Conservation (phyloP, 2,329 filamentous ascomycete species). For the Colletotrichum coccodes region DNA sequence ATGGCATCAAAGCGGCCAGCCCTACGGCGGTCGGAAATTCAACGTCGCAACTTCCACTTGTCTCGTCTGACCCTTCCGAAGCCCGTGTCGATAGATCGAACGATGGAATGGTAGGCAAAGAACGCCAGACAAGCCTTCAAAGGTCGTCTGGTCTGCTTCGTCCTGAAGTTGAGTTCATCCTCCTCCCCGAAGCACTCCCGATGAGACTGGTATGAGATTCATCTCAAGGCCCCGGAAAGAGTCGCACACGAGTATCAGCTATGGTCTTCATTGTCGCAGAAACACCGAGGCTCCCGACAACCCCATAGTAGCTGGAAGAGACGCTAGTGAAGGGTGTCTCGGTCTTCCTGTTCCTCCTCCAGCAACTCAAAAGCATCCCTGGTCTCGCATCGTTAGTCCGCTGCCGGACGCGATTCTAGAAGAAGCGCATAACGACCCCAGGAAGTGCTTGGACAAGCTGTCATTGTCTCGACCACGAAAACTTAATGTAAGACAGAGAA, state of each 20-base stretch:
- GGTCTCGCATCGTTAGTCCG: neutral
- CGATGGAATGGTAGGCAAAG: neutral
- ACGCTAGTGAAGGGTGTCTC: neutral
- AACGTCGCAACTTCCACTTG: slow-evolving; percentile 5
- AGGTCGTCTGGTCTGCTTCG: slow-evolving; percentile 9
- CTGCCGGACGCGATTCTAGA: slow-evolving; percentile 5
- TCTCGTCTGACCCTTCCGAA: slow-evolving; percentile 18
- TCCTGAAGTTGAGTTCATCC: slow-evolving; percentile 15
- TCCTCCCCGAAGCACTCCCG: slow-evolving; percentile 11
- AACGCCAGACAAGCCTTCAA: neutral
- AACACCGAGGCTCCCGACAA: slow-evolving; percentile 9
- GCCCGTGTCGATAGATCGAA: neutral
- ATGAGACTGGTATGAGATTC: slow-evolving; percentile 30
- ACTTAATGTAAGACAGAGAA: neutral
- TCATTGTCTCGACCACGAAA: slow-evolving; percentile 23
- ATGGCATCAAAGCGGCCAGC: slow-evolving; percentile 25
- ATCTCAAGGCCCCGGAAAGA: slow-evolving; percentile 13
- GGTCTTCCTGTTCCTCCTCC: neutral
- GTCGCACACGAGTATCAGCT: slow-evolving; percentile 33
- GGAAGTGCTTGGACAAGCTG: slow-evolving; percentile 11
- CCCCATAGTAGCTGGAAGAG: neutral
- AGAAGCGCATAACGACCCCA: slow-evolving; percentile 18
- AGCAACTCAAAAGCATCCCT: neutral
- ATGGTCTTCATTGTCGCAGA: slow-evolving; percentile 25
- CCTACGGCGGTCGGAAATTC: slow-evolving; percentile 4